Conservation (phyloP, 2,329 filamentous ascomycete genomes). For the Ceratocystiopsis sp. region DNA sequence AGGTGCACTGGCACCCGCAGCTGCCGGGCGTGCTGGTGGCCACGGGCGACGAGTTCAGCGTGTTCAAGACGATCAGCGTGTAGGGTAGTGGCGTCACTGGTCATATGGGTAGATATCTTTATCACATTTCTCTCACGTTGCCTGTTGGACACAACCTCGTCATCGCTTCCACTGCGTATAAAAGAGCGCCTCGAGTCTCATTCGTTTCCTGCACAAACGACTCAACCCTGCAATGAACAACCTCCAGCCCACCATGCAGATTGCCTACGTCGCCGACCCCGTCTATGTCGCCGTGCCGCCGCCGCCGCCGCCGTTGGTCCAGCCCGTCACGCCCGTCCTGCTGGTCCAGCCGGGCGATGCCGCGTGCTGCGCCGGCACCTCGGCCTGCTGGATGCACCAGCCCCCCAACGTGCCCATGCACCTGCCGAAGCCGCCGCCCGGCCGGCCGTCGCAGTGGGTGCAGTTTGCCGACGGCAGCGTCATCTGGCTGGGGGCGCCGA, state of each 20-base stretch:
- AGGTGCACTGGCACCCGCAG: slow-evolving; percentile 94
- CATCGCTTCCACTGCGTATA: background rate
- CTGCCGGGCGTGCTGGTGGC: slow-evolving; percentile 80
- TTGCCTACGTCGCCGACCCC: background rate
- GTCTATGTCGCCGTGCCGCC: background rate
- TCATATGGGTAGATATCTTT: background rate
- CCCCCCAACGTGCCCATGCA: background rate
- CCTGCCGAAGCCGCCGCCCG: slow-evolving; percentile 2
- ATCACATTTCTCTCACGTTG: no score
- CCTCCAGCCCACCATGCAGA: background rate
- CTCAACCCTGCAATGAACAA: no score
- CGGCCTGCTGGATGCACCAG: slow-evolving; percentile 7
- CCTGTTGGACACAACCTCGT: background rate
- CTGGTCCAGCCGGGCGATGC: background rate
- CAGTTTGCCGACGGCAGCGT: slow-evolving; percentile 3
- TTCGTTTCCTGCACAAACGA: no score
- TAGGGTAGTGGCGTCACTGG: slow-evolving; percentile 20
- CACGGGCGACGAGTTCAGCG: slow-evolving; percentile 78
- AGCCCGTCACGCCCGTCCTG: no score
- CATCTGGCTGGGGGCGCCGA: background rate
- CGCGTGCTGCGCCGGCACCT: background rate
- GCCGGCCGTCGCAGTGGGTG: slow-evolving; percentile 6
- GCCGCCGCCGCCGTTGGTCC: no score
- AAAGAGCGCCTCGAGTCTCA: no score
- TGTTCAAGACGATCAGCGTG: slow-evolving; percentile 72